These are phyloP conservation scores for Rhodamnia argentea DNA, from an alignment of 345 rosid species.

Conservation along the genomic window DNA sequence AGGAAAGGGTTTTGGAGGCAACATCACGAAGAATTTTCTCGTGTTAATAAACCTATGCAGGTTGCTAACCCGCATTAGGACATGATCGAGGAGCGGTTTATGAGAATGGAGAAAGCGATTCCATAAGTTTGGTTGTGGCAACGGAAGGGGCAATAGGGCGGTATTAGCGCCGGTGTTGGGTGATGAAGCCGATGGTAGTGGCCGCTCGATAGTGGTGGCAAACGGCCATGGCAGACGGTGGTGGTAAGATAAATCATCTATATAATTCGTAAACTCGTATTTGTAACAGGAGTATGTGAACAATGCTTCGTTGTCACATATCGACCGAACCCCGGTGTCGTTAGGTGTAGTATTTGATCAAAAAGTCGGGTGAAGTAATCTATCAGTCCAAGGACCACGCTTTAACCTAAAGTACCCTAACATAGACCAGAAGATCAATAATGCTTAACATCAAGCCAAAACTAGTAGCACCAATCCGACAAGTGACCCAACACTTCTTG, in stretches of 20 bases:
- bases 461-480: not conserved
- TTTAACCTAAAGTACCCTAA: not conserved
- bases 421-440: not conserved
- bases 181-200: not conserved
- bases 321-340: not conserved
- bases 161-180: not conserved
- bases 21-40: not conserved
- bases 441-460: not conserved
- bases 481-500: not conserved
- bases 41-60: not conserved
- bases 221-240: fast-evolving
- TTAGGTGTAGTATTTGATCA: not conserved
- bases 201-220: not conserved
- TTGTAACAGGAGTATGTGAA: not conserved
- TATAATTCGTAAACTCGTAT: not conserved
- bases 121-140: not conserved
- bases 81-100: not conserved
- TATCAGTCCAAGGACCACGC: not conserved
- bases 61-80: not conserved
- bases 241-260: too few relatives aligned
- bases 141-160: not conserved
- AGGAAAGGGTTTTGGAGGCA: not conserved
- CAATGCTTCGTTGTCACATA: not conserved
- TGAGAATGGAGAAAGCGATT: not conserved
- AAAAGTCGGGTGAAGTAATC: not conserved